A percentile compares a stretch with the other conserved stretches of the same genome.
These are phyloP conservation scores for Penicillium ucsense DNA, from an alignment of 495 filamentous ascomycete genomes.

Conservation along the genomic window DNA sequence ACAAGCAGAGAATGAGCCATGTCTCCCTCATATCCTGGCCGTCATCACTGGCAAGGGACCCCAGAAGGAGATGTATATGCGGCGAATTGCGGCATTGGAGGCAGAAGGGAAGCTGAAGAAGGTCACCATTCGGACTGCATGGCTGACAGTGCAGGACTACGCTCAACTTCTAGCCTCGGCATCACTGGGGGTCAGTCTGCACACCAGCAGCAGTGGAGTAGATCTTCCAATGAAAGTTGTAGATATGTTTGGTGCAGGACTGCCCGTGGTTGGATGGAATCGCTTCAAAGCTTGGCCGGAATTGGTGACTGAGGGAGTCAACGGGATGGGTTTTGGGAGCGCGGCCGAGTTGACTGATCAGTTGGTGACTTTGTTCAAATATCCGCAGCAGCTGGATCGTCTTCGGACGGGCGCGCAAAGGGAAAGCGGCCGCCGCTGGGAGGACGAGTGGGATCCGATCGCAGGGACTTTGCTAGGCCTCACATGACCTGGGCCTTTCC, in stretches of 20 bases:
- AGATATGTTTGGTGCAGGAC: slow-evolving; percentile 91
- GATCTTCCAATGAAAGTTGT: slow-evolving; percentile 99
- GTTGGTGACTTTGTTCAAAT: slow-evolving; percentile 52
- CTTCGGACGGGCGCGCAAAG: slow-evolving; percentile 64
- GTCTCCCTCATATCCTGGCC: slow-evolving; percentile 58
- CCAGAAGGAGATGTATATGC: slow-evolving; percentile 63
- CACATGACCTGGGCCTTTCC: slow-evolving; percentile 1
- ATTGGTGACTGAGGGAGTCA: slow-evolving; percentile 74
- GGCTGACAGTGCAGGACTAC: slow-evolving; percentile 76
- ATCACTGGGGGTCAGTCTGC: slow-evolving; percentile 82
- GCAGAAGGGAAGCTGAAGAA: slow-evolving; percentile 48
- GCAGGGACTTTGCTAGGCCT: slow-evolving; percentile 64
- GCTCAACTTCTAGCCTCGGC: slow-evolving; percentile 77
- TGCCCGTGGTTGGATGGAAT: slow-evolving; percentile 82
- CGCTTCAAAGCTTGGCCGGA: slow-evolving; percentile 80
- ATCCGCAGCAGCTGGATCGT: slow-evolving; percentile 41
- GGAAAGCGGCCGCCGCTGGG: slow-evolving; percentile 76
- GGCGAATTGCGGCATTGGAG: slow-evolving; percentile 50
- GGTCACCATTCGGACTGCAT: slow-evolving; percentile 68
- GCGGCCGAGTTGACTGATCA: slow-evolving; percentile 48
- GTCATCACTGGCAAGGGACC: slow-evolving; percentile 94
- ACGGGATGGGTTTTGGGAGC: slow-evolving; percentile 71
- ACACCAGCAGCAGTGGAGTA: slow-evolving; percentile 86
- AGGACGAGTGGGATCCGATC: slow-evolving; percentile 85
- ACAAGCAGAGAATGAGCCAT: slow-evolving; percentile 23